phyloP scores from a whole-genome alignment of 371 early-diverging fungal species.

The Apophysomyces sp. region DNA sequence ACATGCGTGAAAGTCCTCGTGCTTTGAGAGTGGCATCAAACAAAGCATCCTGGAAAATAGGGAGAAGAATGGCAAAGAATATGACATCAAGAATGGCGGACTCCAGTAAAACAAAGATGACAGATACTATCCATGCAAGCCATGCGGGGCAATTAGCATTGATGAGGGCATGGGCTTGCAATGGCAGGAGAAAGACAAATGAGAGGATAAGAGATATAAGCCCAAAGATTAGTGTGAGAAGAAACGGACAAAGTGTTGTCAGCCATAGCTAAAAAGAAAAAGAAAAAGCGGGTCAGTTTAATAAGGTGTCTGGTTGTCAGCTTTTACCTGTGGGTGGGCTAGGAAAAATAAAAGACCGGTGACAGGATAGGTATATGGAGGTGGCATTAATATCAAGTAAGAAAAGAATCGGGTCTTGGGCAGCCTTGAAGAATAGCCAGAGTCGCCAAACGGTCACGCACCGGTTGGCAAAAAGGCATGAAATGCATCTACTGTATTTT shows the following conservation, averaged over 20 bases:
- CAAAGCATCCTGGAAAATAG: slow-evolving; percentile 54
- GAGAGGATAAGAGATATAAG: slow-evolving; percentile 35
- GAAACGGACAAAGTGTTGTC: slow-evolving; percentile 42
- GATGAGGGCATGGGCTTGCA: slow-evolving; percentile 59
- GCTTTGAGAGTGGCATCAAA: slow-evolving; percentile 57
- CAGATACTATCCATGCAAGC: slow-evolving; percentile 55
- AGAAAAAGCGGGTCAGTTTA: background rate
- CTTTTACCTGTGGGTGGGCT: slow-evolving; percentile 47
- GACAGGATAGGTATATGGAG: slow-evolving; percentile 41
- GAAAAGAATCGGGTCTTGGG: too few relatives aligned
- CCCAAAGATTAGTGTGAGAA: slow-evolving; percentile 39
- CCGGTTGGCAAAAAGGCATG: too few relatives aligned
- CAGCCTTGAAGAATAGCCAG: too few relatives aligned
- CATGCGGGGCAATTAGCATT: slow-evolving; percentile 54
- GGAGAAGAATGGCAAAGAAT: slow-evolving; percentile 52
- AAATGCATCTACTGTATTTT: too few relatives aligned
- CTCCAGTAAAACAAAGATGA: slow-evolving; percentile 56
- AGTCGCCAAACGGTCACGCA: too few relatives aligned
- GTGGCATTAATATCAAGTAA: background rate
- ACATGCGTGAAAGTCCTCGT: slow-evolving; percentile 50
- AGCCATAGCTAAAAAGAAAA: slow-evolving; percentile 32
- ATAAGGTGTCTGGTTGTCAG: background rate
- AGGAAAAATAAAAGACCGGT: slow-evolving; percentile 49
- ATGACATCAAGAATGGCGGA: slow-evolving; percentile 50
- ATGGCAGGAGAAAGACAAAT: slow-evolving; percentile 37